Evolutionary conservation across 768 basidiomycete genomes (phyloP), one percentile per base, ranked within the genome.

Genomic region (Psilocybe subaeruginosa): DNA sequence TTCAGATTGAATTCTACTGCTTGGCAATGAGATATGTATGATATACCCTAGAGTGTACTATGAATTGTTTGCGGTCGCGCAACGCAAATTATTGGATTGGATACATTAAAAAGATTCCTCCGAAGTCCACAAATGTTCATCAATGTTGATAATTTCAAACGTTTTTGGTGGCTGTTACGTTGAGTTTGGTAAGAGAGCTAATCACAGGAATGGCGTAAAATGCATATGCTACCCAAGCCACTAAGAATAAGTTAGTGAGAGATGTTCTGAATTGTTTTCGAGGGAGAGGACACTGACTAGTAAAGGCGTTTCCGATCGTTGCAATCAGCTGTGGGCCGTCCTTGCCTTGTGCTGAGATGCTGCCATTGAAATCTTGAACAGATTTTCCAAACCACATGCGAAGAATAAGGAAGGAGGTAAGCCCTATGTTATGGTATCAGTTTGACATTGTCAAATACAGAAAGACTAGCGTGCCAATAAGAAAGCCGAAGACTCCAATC

Each of bases 371-470:
- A 68, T 92, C 91, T 55, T 87, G 82, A 0, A 88, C 85, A 2
- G 90, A 86, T 72, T 92, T 91, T 17, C 87, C 90, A 63, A 91
- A 91, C 85, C 88, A 91, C 84, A 93, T 90, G 62, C 89, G 85
- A 56, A 90, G 74, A 60, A 93, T 80, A 17, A 91, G 78, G 76
- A 90, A 90, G 8, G 88, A 78, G 2, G 85, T 85, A 60, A 91
- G 72, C 12, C 90, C 91, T 91, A n/a, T 48, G 30, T 55, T 12
- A 41, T 31, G 12, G n/a, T 16, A 27, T 61, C 16, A 23, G 16
- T 16, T 12, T 27, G 23, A 33, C 7, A 17, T 30, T 17, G 45
- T 4, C 14, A 47, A 14, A 8, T n/a, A 19, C 54, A 37, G n/a
- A 46, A 33, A 69, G 43, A 39, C 12, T 7, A 37, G 14, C 78